A percentile compares a stretch with the other conserved stretches of the same genome.
phyloP scores from a whole-genome alignment of 2,329 filamentous ascomycete genomes.

The Sporothrix mexicana region DNA sequence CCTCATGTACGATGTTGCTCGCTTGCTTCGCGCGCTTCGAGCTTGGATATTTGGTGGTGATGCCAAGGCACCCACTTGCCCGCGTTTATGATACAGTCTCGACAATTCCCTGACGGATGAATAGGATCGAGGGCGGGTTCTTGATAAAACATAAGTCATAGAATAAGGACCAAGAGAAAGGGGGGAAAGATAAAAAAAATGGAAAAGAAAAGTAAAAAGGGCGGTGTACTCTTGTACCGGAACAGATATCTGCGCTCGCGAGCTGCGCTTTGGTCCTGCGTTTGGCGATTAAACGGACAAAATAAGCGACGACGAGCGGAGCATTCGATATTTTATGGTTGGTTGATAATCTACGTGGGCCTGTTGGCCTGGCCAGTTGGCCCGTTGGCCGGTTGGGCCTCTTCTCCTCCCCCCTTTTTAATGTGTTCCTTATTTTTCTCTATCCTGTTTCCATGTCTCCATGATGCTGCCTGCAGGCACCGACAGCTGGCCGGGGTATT shows the following conservation, averaged over 20 bases:
- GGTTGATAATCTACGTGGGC: conserved; percentile 1
- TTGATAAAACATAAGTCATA: not conserved
- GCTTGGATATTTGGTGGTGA: not conserved
- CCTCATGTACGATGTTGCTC: conserved; percentile 18
- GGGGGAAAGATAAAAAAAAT: not conserved
- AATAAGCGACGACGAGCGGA: conserved; percentile 26
- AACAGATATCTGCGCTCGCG: not conserved
- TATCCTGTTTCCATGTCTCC: not conserved
- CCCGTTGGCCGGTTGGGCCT: not conserved
- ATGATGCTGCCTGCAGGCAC: not conserved
- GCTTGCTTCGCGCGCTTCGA: conserved; percentile 16
- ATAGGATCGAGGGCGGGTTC: not conserved
- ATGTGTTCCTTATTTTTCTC: not conserved
- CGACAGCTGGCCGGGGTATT: not conserved
- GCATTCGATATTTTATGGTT: not conserved
- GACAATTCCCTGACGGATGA: too few species aligned
- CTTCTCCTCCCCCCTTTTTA: not conserved
- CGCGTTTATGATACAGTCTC: not conserved
- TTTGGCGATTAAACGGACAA: conserved; percentile 24
- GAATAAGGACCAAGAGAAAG: too few species aligned
- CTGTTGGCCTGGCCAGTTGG: conserved; percentile 23
- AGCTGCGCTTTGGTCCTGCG: conserved; percentile 17
- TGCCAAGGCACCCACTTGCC: not conserved
- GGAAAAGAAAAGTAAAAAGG: not conserved
- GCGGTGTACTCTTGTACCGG: not conserved